These are phyloP conservation scores for Limonium bicolor DNA, from an alignment of 148 eudicot species.

Conservation along the genomic window DNA sequence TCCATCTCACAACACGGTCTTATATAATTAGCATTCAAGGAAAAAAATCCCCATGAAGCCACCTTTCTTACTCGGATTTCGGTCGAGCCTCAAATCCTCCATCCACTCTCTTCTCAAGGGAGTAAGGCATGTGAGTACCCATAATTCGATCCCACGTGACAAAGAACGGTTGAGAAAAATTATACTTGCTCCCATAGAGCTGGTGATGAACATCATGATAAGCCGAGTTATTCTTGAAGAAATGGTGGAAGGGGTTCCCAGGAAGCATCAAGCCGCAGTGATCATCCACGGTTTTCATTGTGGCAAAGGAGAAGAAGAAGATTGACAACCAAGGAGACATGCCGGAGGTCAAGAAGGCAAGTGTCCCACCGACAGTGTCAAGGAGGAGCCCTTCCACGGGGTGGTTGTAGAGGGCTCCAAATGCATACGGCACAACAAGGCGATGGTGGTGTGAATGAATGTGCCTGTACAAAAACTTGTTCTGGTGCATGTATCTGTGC, in stretches of 20 bases:
- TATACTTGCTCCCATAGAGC: conserved; percentile 36
- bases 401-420: conserved; percentile 45
- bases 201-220: conserved; percentile 50
- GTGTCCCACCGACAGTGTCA: conserved; percentile 46
- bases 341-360: conserved; percentile 33
- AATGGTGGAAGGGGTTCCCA: conserved; percentile 33
- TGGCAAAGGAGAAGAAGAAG: conserved; percentile 41
- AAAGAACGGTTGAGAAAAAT: no score
- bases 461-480: conserved; percentile 32
- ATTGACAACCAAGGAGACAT: conserved; percentile 39
- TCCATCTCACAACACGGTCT: no score
- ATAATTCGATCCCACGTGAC: conserved; percentile 36
- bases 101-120: conserved; percentile 24
- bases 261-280: conserved; percentile 46
- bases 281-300: conserved; percentile 36
- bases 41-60: no score
- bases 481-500: conserved; percentile 42
- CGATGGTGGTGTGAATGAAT: conserved; percentile 46
- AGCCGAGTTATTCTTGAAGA: conserved; percentile 37
- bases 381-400: conserved; percentile 36
- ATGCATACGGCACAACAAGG: conserved; percentile 40
- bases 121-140: conserved; percentile 34
- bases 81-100: conserved; percentile 33
- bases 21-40: no score
- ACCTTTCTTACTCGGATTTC: no score